Evolutionary conservation across 2,329 filamentous ascomycete genomes (phyloP).

Genomic region (Sporothrix pallida): DNA sequence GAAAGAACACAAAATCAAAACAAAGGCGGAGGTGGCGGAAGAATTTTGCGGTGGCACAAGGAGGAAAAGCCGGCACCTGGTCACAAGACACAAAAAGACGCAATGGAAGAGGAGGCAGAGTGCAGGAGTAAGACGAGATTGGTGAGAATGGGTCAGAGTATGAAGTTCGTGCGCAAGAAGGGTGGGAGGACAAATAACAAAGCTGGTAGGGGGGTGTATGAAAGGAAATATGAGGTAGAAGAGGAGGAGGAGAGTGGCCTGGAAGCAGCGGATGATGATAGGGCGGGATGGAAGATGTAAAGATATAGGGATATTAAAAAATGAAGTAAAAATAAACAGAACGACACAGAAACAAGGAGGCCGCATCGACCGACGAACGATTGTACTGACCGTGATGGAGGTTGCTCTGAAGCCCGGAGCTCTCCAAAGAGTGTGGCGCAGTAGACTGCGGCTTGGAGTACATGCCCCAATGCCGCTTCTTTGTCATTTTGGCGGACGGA

Average conservation of each 20-base stretch:
- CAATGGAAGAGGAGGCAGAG: slow-evolving; percentile 1
- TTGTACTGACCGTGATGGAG: slow-evolving; percentile 37
- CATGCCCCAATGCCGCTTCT: slow-evolving; percentile 63
- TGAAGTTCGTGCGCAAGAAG: slow-evolving; percentile 5
- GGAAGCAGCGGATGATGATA: background rate
- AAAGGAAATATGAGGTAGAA: background rate
- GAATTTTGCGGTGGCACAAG: slow-evolving; percentile 6
- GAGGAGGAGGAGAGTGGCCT: background rate
- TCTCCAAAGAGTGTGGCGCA: slow-evolving; percentile 56
- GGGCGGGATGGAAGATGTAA: background rate
- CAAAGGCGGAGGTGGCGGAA: slow-evolving; percentile 27
- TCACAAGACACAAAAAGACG: slow-evolving; percentile 19
- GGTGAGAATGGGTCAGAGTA: slow-evolving; percentile 25
- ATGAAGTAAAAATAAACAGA: background rate
- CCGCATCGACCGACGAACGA: background rate
- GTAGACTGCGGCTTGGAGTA: slow-evolving; percentile 66
- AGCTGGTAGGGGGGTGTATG: background rate
- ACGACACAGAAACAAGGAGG: background rate
- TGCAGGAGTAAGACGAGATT: slow-evolving; percentile 1
- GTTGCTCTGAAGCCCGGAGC: slow-evolving; percentile 42
- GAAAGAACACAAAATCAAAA: background rate
- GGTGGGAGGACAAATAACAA: slow-evolving; percentile 31
- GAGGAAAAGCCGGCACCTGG: slow-evolving; percentile 21
- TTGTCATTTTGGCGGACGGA: slow-evolving; percentile 58
- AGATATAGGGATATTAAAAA: background rate